phyloP scores from a whole-genome alignment of 495 filamentous ascomycete genomes.

The Astrocystis sublimbata region DNA sequence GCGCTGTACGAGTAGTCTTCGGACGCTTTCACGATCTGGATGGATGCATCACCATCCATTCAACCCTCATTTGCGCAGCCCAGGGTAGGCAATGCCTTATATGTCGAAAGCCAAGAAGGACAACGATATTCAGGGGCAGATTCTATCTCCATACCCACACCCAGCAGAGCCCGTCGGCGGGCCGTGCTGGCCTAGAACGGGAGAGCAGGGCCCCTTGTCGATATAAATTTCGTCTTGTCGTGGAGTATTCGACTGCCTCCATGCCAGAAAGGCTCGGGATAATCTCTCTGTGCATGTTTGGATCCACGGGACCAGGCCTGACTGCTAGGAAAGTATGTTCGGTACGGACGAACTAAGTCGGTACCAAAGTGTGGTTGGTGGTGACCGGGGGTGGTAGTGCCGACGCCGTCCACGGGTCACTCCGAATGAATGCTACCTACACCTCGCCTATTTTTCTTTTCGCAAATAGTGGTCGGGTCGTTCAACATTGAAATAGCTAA shows the following conservation, averaged over 20 bases:
- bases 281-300: too few species aligned
- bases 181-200: background rate
- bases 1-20: too few species aligned
- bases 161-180: background rate
- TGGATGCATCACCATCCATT: too few species aligned
- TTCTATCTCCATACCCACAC: background rate
- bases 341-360: background rate
- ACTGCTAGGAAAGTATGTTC: background rate
- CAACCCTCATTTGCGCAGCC: too few species aligned
- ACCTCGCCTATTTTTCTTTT: too few species aligned
- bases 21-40: too few species aligned
- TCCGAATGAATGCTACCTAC: background rate
- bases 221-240: too few species aligned
- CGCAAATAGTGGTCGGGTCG: too few species aligned
- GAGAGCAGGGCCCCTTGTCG: background rate
- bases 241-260: conserved; percentile 2
- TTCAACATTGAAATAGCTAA: too few species aligned
- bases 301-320: background rate
- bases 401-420: background rate
- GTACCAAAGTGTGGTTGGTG: too few species aligned
- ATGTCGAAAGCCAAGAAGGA: background rate
- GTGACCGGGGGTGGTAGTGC: background rate
- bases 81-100: too few species aligned
- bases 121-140: conserved; percentile 7
- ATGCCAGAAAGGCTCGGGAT: conserved; percentile 14